Evolutionary conservation across 768 basidiomycete genomes (phyloP).

Genomic region (Amanita fuliginea): DNA sequence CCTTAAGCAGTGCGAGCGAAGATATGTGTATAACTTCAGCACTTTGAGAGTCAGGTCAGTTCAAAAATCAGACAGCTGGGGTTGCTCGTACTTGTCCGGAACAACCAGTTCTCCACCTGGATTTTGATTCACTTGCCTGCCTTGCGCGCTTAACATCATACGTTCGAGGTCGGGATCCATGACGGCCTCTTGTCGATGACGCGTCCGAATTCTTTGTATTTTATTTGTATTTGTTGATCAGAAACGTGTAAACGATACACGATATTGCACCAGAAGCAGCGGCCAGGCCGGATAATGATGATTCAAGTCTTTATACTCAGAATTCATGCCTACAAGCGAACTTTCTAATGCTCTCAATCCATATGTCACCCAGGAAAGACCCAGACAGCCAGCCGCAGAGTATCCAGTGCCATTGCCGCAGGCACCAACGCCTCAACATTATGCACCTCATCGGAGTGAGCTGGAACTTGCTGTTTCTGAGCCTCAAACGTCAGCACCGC

Average conservation of each 20-base stretch:
- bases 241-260: slow-evolving; percentile 3
- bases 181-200: slow-evolving; percentile 23
- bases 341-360: slow-evolving; percentile 75
- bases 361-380: slow-evolving; percentile 35
- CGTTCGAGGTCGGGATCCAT: slow-evolving; percentile 42
- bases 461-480: slow-evolving; percentile 51
- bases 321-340: slow-evolving; percentile 54
- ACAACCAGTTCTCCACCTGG: slow-evolving; percentile 37
- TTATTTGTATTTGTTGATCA: slow-evolving; percentile 5
- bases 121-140: slow-evolving; percentile 28
- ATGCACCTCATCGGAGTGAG: slow-evolving; percentile 52
- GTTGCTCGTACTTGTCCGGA: slow-evolving; percentile 36
- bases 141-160: slow-evolving; percentile 35
- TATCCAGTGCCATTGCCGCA: slow-evolving; percentile 17
- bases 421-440: slow-evolving; percentile 22
- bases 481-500: slow-evolving; percentile 27
- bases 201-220: slow-evolving; percentile 23
- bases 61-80: not conserved
- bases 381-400: slow-evolving; percentile 13
- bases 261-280: not conserved
- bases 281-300: not conserved
- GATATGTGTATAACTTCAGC: slow-evolving; percentile 97
- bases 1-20: slow-evolving; percentile 93
- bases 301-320: not conserved
- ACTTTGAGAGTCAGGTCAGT: slow-evolving; percentile 24